These are phyloP conservation scores for Curvularia sp. DNA, from an alignment of 2,329 filamentous ascomycete genomes.

Conservation along the genomic window DNA sequence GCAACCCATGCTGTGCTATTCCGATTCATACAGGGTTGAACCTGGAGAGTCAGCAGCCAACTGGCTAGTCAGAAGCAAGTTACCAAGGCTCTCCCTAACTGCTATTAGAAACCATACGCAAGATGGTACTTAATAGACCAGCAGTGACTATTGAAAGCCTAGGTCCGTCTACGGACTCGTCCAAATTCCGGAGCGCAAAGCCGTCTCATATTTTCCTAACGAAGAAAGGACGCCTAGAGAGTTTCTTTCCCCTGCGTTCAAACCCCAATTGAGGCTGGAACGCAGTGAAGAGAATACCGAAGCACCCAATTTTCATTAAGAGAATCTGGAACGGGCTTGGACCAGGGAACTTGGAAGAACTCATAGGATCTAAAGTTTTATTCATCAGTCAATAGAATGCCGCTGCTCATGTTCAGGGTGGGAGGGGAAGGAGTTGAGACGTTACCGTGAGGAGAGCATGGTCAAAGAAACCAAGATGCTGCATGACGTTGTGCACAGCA, in stretches of 20 bases:
- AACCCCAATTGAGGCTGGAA: not conserved
- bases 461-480: constrained; percentile 12
- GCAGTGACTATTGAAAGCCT: not conserved
- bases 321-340: not conserved
- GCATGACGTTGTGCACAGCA: constrained; percentile 15
- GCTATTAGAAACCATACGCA: not conserved
- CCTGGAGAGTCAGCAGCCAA: not conserved
- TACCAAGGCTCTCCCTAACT: not conserved
- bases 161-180: constrained; percentile 1
- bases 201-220: not conserved
- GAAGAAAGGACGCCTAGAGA: not conserved
- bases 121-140: not conserved
- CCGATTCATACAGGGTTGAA: not conserved
- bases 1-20: not conserved
- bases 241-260: constrained; percentile 1
- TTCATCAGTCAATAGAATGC: constrained; percentile 5
- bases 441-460: constrained; percentile 15
- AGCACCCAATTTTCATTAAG: constrained; percentile 1
- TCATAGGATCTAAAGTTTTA: constrained; percentile 9
- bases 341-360: not conserved
- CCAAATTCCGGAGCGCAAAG: not conserved
- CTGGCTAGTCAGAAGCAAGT: too few species aligned
- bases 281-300: constrained; percentile 2
- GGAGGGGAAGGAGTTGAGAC: not conserved
- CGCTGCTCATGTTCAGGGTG: not conserved